Evolutionary conservation across 1,284 basidiomycete genomes (phyloP).

Genomic region (Cryptococcus depauperatus): DNA sequence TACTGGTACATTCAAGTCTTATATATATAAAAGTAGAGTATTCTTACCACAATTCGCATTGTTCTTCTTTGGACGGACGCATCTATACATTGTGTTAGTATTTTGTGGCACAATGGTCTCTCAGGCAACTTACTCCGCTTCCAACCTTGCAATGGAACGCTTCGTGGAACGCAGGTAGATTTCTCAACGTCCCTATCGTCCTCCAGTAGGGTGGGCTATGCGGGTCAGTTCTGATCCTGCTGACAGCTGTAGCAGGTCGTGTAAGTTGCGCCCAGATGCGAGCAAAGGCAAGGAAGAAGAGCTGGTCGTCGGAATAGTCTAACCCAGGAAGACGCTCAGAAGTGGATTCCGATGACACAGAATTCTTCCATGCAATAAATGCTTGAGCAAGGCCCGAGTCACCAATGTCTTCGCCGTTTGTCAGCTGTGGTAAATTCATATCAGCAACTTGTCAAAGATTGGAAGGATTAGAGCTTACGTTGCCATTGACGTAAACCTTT

Average conservation of each 20-base stretch:
- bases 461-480: conserved; percentile 50
- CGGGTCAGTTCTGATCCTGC: conserved; percentile 74
- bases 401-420: conserved; percentile 82
- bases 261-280: conserved; percentile 31
- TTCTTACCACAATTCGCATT: conserved; percentile 35
- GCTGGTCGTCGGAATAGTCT: conserved; percentile 68
- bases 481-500: conserved; percentile 72
- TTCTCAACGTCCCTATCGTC: conserved; percentile 67
- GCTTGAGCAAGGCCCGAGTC: conserved; percentile 78
- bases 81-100: conserved; percentile 14
- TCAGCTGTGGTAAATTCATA: conserved; percentile 41
- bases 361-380: conserved; percentile 76
- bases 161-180: conserved; percentile 42
- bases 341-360: conserved; percentile 52
- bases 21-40: too few relatives aligned
- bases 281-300: conserved; percentile 81
- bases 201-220: conserved; percentile 74
- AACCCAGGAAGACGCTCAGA: conserved; percentile 61
- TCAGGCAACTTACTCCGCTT: conserved; percentile 28
- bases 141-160: conserved; percentile 43
- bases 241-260: conserved; percentile 52
- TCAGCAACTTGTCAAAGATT: conserved; percentile 1
- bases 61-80: conserved; percentile 36
- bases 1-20: too few relatives aligned
- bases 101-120: too few relatives aligned